phyloP scores from a whole-genome alignment of 768 basidiomycete genomes.

The Suillus lakei region DNA sequence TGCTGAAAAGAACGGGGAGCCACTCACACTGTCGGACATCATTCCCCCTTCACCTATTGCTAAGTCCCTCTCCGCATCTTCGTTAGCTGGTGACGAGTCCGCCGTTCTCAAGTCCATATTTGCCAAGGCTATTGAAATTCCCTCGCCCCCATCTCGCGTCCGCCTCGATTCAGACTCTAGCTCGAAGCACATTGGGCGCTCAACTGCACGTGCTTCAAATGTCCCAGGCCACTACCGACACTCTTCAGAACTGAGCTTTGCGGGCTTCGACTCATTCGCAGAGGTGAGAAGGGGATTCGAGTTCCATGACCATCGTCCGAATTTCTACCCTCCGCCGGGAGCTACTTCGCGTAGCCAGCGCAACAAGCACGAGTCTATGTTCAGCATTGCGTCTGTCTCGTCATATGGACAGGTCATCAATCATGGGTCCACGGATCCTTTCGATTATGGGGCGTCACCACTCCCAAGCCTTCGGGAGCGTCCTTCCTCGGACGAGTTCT shows the following conservation, averaged over 20 bases:
- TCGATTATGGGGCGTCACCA: constrained; percentile 57
- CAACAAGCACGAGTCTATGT: constrained; percentile 58
- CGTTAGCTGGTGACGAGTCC: constrained; percentile 52
- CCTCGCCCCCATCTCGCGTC: constrained; percentile 35
- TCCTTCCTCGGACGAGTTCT: constrained; percentile 64
- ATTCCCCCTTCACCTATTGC: constrained; percentile 66
- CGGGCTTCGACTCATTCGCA: constrained; percentile 74
- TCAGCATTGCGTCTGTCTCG: constrained; percentile 80
- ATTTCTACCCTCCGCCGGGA: constrained; percentile 64
- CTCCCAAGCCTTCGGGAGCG: constrained; percentile 56
- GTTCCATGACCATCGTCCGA: constrained; percentile 62
- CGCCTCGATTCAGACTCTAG: constrained; percentile 52
- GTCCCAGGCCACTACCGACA: constrained; percentile 37
- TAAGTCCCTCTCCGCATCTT: constrained; percentile 51
- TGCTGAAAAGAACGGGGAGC: constrained; percentile 22
- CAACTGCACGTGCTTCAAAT: constrained; percentile 22
- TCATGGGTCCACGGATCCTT: constrained; percentile 68
- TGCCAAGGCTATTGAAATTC: constrained; percentile 47
- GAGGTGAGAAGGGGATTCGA: constrained; percentile 83
- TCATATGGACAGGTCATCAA: constrained; percentile 75
- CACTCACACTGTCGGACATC: constrained; percentile 73
- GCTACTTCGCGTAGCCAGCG: constrained; percentile 45
- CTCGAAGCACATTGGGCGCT: constrained; percentile 37
- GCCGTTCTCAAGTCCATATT: constrained; percentile 60
- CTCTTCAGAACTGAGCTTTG: constrained; percentile 65